phyloP scores from a whole-genome alignment of 371 early-diverging fungal genomes.

The Mortierella sp. region DNA sequence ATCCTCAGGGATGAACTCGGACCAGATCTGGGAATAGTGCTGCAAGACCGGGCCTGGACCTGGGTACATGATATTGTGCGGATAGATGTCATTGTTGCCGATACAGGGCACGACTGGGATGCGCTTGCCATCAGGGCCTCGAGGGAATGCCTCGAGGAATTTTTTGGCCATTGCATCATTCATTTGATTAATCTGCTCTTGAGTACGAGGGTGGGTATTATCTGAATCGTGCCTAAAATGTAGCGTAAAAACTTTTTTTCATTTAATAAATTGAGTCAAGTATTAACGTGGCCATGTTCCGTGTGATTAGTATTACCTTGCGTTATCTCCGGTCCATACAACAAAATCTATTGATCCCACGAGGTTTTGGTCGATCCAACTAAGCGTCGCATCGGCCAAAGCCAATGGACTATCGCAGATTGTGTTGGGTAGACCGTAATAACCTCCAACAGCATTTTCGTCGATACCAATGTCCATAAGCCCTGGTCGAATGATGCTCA shows the following conservation, averaged over 20 bases:
- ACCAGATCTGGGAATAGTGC: conserved; percentile 69
- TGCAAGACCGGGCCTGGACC: conserved; percentile 63
- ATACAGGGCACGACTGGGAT: conserved; percentile 71
- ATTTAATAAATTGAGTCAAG: not conserved
- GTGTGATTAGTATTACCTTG: conserved; percentile 59
- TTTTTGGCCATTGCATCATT: conserved; percentile 60
- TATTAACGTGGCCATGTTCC: not conserved
- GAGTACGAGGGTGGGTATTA: conserved; percentile 67
- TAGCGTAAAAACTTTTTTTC: not conserved
- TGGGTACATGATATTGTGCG: conserved; percentile 73
- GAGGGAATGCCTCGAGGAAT: conserved; percentile 40
- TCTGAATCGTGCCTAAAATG: conserved; percentile 79
- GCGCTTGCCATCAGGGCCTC: conserved; percentile 25
- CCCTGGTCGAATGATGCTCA: conserved; percentile 7
- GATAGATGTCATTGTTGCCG: conserved; percentile 88
- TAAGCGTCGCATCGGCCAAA: conserved; percentile 75
- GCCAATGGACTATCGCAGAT: conserved; percentile 78
- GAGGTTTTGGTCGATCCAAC: conserved; percentile 73
- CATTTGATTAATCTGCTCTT: conserved; percentile 65
- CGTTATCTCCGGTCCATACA: conserved; percentile 86
- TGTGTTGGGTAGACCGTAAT: conserved; percentile 68
- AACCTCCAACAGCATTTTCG: conserved; percentile 51
- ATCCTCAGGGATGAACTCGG: conserved; percentile 65
- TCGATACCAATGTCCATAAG: conserved; percentile 6
- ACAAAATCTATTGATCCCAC: conserved; percentile 78